Base-by-base conservation (phyloP, 2,329 filamentous ascomycete species). In the Epichloe sp. region DNA sequence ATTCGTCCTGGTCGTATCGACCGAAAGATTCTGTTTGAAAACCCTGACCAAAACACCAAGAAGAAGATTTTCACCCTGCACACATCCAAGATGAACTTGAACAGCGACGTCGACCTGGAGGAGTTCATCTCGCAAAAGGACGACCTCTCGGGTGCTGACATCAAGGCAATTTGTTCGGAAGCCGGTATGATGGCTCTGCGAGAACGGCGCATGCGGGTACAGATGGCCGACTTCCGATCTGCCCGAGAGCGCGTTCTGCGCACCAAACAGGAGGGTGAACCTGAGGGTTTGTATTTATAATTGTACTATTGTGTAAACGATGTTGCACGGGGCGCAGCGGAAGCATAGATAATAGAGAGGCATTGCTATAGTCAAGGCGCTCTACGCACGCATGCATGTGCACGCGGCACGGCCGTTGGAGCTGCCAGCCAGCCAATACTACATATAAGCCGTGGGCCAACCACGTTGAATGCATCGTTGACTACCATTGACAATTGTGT, bases 41-140 rank as follows among this genome's bases (percentile, higher is more conserved):
- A 83, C 62, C 74, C 72, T 44, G 74, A 82, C 70, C 84, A 96
- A 76, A 90, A 91, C 70, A 98, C 93, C 52, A 84, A 84, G 72
- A 80, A 91, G 76, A 98, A 98, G 83, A 98, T 98, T 65, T 98
- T 98, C 71, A 90, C 86, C 14, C 80, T 98, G 6, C 93, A 98
- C 72, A 98, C 93, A 3, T 94, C 87, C 65, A 98, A 98, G 79
- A 98, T 98, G 93, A 95, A 82, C 49, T 77, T 98, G 41, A 88
- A 88, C 60, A 85, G 91, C 55, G 94, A 98, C 59, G 93, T 98
- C n/a, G 94, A 98, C 56, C 76, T 98, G 44, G 93, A 98, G 61
- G 93, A 98, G 71, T 97, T 98, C 65, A 96, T 98, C 66, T 90
- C 83, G 57, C 91, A 97, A 68, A 98, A 98, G 78, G 93, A 98